Evolutionary conservation across 2,329 filamentous ascomycete species (phyloP), one percentile per base, ranked within the genome.

Genomic region (Colletotrichum tabaci): DNA sequence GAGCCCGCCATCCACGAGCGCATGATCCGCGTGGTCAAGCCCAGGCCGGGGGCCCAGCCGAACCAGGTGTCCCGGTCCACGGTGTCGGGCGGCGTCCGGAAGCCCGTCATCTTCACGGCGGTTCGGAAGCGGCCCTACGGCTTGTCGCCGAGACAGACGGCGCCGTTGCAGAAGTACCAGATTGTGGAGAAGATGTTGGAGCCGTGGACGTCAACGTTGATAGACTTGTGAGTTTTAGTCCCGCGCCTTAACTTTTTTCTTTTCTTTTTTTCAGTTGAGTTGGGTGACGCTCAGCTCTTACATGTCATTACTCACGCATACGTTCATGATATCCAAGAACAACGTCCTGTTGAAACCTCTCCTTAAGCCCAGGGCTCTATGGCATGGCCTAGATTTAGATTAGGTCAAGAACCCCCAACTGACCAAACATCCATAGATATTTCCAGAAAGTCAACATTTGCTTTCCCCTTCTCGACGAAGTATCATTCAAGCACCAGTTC

Each of bases 131-230:
- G 83, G 0, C 86, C 86, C 0, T 74, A 87, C 10, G 85, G 85
- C 0, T 72, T 86, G 12, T 74, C 79, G 3, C 74, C 80, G 13
- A 79, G 80, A 47, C 78, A 79, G 47, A 84, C 80, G 44, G 79
- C 78, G 10, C 80, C 85, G 0, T 82, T 82, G 2, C 79, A 82
- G 50, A 89, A 87, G 74, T 84, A 88, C 42, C 85, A 89, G 70
- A 85, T 88, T 46, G 84, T 90, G 56, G 89, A 90, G 74, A 89
- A 89, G 74, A 84, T 91, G 47, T 78, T 91, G 1, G 89, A 88
- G 42, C 88, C 88, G 1, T 87, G 86, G 68, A 80, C 82, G 40
- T 81, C 84, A 38, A 84, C 88, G 58, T 76, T 91, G 7, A 81
- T 91, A 53, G 83, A 84, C 38, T 73, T 87, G 84, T 86, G 74